A percentile compares a stretch with the other conserved stretches of the same genome.
Conservation (phyloP, 345 rosid genomes). For the Ricinus communis region DNA sequence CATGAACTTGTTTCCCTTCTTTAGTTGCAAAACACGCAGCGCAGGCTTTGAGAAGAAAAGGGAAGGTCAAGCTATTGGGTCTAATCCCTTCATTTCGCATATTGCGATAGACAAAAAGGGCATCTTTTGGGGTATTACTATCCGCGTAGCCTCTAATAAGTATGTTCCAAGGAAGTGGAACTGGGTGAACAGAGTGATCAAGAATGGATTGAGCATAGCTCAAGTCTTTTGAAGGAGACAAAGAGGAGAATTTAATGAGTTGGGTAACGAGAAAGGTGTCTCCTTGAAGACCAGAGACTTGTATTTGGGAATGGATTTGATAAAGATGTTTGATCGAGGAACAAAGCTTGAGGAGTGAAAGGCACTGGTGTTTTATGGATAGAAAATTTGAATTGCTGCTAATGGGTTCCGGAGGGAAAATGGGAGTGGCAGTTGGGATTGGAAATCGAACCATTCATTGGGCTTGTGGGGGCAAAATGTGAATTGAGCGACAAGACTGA, state of each 20-base stretch:
- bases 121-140: conserved; percentile 50
- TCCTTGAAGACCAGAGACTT: conserved; percentile 47
- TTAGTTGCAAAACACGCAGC: conserved; percentile 43
- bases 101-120: conserved; percentile 47
- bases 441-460: conserved; percentile 29
- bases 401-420: conserved; percentile 7
- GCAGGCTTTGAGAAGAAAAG: conserved; percentile 70
- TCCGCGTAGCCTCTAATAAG: conserved; percentile 62
- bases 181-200: conserved; percentile 34
- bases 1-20: conserved; percentile 71
- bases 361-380: conserved; percentile 46
- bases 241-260: conserved; percentile 51
- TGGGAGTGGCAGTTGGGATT: conserved; percentile 12
- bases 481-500: not conserved
- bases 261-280: conserved; percentile 48
- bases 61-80: conserved; percentile 67
- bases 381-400: conserved; percentile 29
- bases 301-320: conserved; percentile 66
- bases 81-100: conserved; percentile 59
- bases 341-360: conserved; percentile 52
- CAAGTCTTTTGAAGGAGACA: conserved; percentile 45
- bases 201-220: conserved; percentile 48
- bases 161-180: conserved; percentile 63
- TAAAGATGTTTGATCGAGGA: conserved; percentile 49
- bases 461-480: not conserved